phyloP scores from a whole-genome alignment of 768 basidiomycete species.

The Terana coerulea region DNA sequence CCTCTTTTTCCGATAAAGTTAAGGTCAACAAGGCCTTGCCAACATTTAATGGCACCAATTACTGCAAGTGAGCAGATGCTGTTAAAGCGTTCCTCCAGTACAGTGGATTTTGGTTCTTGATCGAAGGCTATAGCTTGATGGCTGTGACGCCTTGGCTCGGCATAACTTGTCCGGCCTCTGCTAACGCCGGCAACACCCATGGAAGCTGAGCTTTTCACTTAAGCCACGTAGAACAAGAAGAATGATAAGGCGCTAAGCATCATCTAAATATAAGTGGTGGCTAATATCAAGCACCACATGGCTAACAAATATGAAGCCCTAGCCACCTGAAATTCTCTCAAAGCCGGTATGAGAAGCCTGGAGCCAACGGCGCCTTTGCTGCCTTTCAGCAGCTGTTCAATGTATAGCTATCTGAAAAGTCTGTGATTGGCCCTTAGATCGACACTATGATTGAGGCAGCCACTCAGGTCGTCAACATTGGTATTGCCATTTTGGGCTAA shows the following conservation, averaged over 20 bases:
- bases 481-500: background rate
- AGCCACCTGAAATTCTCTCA: too few species aligned
- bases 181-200: too few species aligned
- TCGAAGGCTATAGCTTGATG: background rate
- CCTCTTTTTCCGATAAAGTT: too few species aligned
- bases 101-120: background rate
- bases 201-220: background rate
- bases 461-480: background rate
- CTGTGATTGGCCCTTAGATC: background rate
- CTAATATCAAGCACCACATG: background rate
- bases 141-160: background rate
- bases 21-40: too few species aligned
- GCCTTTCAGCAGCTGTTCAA: background rate
- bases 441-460: background rate
- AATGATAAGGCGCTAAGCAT: background rate
- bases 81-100: too few species aligned
- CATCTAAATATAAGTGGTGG: background rate
- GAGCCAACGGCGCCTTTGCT: background rate
- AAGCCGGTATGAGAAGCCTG: background rate
- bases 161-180: background rate
- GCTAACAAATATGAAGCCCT: background rate
- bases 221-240: background rate
- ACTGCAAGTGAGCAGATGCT: too few species aligned
- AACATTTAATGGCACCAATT: too few species aligned
- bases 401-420: background rate